A percentile compares a stretch with the other conserved stretches of the same genome.
These are phyloP conservation scores for Lachnellula subtilissima DNA, from an alignment of 2,329 filamentous ascomycete species.

Conservation along the genomic window DNA sequence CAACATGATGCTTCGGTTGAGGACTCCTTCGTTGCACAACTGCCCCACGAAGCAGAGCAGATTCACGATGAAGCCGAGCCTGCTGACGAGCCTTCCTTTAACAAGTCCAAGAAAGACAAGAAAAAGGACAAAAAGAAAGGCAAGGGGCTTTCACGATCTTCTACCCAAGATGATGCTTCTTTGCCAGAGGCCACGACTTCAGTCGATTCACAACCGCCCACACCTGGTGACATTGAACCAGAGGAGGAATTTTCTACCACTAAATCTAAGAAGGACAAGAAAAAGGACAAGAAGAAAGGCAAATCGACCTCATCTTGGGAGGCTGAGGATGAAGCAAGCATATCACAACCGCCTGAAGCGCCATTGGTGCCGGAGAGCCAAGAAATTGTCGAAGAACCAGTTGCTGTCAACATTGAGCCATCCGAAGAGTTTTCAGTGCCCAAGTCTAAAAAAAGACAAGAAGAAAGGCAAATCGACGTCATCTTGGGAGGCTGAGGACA, in stretches of 20 bases:
- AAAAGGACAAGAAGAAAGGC: not conserved
- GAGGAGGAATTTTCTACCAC: constrained; percentile 5
- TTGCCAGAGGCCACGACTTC: not conserved
- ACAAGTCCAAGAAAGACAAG: constrained; percentile 38
- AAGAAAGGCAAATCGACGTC: not conserved
- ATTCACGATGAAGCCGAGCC: constrained; percentile 1
- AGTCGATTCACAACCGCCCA: not conserved
- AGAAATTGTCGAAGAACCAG: constrained; percentile 34
- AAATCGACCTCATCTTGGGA: not conserved
- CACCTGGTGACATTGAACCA: constrained; percentile 1
- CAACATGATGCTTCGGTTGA: constrained; percentile 1
- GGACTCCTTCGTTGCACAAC: not conserved
- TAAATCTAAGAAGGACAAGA: constrained; percentile 14
- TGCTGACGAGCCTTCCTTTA: constrained; percentile 12
- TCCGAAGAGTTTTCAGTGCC: constrained; percentile 6
- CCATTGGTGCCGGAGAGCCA: constrained; percentile 34
- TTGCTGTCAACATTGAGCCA: not conserved
- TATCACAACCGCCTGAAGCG: not conserved
- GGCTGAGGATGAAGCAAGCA: not conserved
- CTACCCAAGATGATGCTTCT: constrained; percentile 13
- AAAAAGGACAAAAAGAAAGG: constrained; percentile 33
- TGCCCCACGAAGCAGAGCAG: not conserved
- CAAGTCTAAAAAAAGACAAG: constrained; percentile 15
- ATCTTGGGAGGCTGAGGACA: not conserved
- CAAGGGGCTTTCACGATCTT: constrained; percentile 12